phyloP scores from a whole-genome alignment of 345 rosid species.

The Trapa incisa region DNA sequence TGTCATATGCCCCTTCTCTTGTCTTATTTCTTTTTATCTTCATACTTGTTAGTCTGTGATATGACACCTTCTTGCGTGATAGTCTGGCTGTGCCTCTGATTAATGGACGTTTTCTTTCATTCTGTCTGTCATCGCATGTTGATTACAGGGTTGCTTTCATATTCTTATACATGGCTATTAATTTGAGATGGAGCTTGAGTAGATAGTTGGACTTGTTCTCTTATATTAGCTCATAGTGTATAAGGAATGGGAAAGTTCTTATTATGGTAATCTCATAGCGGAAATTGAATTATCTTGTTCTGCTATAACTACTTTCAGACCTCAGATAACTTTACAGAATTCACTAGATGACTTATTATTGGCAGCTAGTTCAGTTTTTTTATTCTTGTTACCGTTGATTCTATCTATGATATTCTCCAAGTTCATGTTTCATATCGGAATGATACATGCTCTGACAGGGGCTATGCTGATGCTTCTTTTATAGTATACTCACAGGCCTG shows the following conservation, averaged over 20 bases:
- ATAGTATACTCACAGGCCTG: no score
- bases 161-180: background rate
- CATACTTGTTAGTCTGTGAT: background rate
- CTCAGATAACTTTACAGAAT: no score
- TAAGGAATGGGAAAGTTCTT: background rate
- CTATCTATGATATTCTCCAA: background rate
- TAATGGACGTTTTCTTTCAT: conserved; percentile 1
- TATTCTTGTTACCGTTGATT: background rate
- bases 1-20: background rate
- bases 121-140: background rate
- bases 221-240: background rate
- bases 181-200: background rate
- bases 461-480: background rate
- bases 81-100: background rate
- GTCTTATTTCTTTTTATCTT: background rate
- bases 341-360: background rate
- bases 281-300: no score
- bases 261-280: background rate
- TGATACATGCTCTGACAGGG: background rate
- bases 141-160: background rate
- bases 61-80: background rate
- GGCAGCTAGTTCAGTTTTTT: background rate
- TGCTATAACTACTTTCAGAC: no score
- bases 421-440: background rate
- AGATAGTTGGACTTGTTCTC: background rate